Conservation (phyloP, 441 rosid species). For the Iberis amara region DNA sequence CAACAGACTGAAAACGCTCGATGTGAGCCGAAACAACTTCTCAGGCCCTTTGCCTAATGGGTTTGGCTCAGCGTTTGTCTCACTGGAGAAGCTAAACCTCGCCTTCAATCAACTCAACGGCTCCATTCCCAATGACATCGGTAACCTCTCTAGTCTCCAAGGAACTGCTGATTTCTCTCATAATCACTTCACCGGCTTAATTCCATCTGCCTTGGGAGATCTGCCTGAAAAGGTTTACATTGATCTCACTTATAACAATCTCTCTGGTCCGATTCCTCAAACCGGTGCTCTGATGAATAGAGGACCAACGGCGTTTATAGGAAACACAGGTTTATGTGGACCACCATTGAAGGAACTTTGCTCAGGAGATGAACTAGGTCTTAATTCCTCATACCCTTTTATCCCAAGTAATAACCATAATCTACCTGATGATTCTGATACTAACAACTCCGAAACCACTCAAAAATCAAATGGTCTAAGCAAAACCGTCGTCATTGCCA, state of each 20-base stretch:
- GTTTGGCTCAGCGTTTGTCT: constrained; percentile 55
- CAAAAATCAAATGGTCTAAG: constrained; percentile 54
- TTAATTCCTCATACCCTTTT: constrained; percentile 70
- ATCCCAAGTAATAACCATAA: constrained; percentile 54
- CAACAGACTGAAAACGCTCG: constrained; percentile 67
- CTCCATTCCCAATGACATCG: constrained; percentile 60
- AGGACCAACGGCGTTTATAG: constrained; percentile 89
- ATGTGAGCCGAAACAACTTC: constrained; percentile 73
- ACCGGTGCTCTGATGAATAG: constrained; percentile 86
- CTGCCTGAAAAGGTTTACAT: constrained; percentile 95
- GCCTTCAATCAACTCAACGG: constrained; percentile 70
- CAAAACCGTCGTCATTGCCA: constrained; percentile 57
- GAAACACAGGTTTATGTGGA: constrained; percentile 82
- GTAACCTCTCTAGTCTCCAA: constrained; percentile 75
- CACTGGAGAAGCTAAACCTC: constrained; percentile 71
- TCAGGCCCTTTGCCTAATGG: constrained; percentile 64
- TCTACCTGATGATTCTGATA: constrained; percentile 39
- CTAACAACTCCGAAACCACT: constrained; percentile 30
- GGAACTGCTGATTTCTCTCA: constrained; percentile 96
- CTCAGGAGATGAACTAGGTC: constrained; percentile 37
- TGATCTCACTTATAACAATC: constrained; percentile 76
- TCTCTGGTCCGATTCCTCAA: constrained; percentile 92
- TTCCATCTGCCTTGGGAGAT: constrained; percentile 76
- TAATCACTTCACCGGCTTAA: constrained; percentile 60
- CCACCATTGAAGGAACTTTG: constrained; percentile 79